These are phyloP conservation scores for Stachybotrys elegans DNA, from an alignment of 2,329 filamentous ascomycete genomes.

Conservation along the genomic window DNA sequence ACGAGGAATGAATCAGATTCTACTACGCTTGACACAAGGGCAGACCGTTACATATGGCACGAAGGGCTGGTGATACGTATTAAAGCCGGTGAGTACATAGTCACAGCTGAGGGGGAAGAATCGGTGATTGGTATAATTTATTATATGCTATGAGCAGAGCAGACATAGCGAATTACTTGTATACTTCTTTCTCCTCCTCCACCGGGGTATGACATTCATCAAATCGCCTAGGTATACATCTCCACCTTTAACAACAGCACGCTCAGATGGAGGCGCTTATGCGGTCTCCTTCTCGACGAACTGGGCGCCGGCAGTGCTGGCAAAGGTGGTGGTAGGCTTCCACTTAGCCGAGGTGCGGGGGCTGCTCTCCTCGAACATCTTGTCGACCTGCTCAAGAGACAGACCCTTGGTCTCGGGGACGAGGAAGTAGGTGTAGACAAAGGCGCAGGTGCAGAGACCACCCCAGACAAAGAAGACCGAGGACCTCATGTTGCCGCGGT, in stretches of 20 bases:
- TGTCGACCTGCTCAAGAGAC: conserved; percentile 74
- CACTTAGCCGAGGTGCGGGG: conserved; percentile 73
- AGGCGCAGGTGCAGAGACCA: conserved; percentile 53
- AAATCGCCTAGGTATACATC: not conserved
- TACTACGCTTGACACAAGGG: too few species aligned
- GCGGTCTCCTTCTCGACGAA: conserved; percentile 29
- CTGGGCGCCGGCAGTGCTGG: conserved; percentile 32
- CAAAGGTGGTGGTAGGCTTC: conserved; percentile 68
- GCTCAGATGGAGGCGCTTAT: too few species aligned
- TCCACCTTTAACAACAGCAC: not conserved
- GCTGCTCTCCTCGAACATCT: conserved; percentile 83
- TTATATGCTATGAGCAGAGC: too few species aligned
- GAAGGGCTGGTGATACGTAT: too few species aligned
- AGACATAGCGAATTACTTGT: too few species aligned
- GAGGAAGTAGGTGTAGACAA: conserved; percentile 67
- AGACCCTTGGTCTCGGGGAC: conserved; percentile 72
- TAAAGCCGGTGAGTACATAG: too few species aligned
- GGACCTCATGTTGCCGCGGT: conserved; percentile 41
- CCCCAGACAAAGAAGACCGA: conserved; percentile 76
- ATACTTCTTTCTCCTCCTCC: too few species aligned
- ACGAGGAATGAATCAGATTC: too few species aligned
- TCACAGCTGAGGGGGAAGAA: too few species aligned
- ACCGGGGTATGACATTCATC: too few species aligned
- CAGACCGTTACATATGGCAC: too few species aligned
- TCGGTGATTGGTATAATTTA: too few species aligned